Evolutionary conservation across 176 grass and related monocot genomes (phyloP), one percentile per base, ranked within the genome.

Genomic region (Musa troglodytarum): DNA sequence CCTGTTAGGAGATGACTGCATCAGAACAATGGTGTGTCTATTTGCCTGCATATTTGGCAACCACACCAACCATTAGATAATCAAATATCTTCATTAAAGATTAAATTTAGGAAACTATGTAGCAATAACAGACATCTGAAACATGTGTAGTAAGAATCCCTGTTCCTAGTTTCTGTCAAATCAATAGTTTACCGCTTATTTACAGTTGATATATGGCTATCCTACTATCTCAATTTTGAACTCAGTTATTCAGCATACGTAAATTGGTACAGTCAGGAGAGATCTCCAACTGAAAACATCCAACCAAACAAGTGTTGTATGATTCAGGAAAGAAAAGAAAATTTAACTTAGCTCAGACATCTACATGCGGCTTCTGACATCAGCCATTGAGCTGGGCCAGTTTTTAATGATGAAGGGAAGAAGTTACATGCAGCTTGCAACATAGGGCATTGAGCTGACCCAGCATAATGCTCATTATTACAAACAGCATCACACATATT

Each of bases 1-100:
- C 75, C 89, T 85, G 74, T 84, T 96, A 19, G 72, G 84, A 1
- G 84, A 89, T 19, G 82, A 79, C 62, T 96, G 92, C 72, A 96
- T 76, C 79, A 92, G 78, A 82, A 92, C 75, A 56, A 96, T 96
- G 65, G 89, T 92, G 69, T 92, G 82, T 80, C 83, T 92, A 67
- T 88, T 88, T 54, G 85, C 85, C 85, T 91, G 69, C 16, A 69
- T 68, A 34, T 62, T 62, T 7, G 20, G 17, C 6, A n/a, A 19
- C 20, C 15, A 4, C 1, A 49, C 4, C 8, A 15, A 8, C 65
- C 6, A 14, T 34, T 34, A 49, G 1, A 34, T 68, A 8, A 17
- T 3, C 6, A 68, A 68, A 29, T 16, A 43, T 68, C 24, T 28
- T 19, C 22, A 3, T 28, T 20, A 66, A 49, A 26, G 20, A 15